These are phyloP conservation scores for Aspergillus ustus DNA, from an alignment of 2,329 filamentous ascomycete genomes.

Conservation along the genomic window DNA sequence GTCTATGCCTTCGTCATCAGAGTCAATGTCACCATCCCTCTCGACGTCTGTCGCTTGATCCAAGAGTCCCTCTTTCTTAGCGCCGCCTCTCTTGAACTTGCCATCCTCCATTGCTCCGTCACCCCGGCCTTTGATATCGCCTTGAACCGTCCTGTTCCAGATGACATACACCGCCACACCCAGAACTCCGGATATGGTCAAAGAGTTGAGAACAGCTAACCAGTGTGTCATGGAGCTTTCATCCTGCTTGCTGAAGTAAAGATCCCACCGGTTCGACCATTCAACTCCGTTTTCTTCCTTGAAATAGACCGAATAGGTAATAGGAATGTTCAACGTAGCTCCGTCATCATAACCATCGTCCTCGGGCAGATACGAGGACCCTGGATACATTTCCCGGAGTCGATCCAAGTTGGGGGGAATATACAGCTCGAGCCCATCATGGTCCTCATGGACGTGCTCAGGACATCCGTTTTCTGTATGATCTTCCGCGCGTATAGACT, in stretches of 20 bases:
- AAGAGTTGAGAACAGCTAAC: constrained; percentile 84
- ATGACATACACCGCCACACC: constrained; percentile 82
- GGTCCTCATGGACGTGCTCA: constrained; percentile 64
- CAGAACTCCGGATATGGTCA: constrained; percentile 79
- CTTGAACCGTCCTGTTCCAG: constrained; percentile 74
- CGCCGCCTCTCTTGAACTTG: constrained; percentile 59
- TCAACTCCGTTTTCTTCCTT: constrained; percentile 79
- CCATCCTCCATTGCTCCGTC: constrained; percentile 70
- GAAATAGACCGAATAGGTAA: constrained; percentile 90
- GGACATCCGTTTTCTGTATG: constrained; percentile 71
- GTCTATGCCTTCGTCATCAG: constrained; percentile 74
- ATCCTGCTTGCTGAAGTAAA: constrained; percentile 87
- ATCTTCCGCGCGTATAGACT: constrained; percentile 71
- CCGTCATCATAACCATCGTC: constrained; percentile 65
- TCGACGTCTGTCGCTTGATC: constrained; percentile 61
- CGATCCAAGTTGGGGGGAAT: constrained; percentile 67
- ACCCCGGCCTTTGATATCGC: constrained; percentile 76
- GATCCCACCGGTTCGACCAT: constrained; percentile 84
- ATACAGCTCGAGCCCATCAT: constrained; percentile 70
- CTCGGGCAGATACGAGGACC: constrained; percentile 64
- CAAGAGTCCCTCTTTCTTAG: constrained; percentile 62
- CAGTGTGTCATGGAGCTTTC: constrained; percentile 83
- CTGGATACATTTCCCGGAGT: constrained; percentile 59
- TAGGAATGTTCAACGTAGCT: constrained; percentile 73
- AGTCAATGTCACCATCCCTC: constrained; percentile 61